Evolutionary conservation across 768 basidiomycete species (phyloP).

Genomic region (Trametes meyenii): DNA sequence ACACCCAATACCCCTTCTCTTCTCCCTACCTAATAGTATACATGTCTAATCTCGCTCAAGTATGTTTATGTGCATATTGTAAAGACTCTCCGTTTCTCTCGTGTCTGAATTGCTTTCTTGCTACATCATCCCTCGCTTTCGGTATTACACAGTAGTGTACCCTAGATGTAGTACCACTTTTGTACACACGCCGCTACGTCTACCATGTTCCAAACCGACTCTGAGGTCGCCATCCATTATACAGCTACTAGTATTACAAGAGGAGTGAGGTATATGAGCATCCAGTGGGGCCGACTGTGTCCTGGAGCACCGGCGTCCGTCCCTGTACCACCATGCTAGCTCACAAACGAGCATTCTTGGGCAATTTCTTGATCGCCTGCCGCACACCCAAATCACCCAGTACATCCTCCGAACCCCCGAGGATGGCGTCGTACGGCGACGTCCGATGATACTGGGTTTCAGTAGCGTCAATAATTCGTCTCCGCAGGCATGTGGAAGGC

Average conservation of each 20-base stretch:
- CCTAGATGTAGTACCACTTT: constrained; percentile 5
- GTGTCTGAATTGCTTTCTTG: constrained; percentile 5
- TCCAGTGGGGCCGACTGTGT: too few relatives aligned
- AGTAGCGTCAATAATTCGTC: neutral
- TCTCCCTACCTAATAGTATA: neutral
- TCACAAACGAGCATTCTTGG: constrained; percentile 49
- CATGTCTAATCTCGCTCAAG: neutral
- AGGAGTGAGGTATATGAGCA: neutral
- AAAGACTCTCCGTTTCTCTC: neutral
- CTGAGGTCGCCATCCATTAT: constrained; percentile 1
- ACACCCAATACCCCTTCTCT: neutral
- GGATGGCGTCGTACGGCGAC: constrained; percentile 81
- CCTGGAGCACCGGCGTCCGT: neutral
- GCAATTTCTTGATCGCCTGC: constrained; percentile 74
- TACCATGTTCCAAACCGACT: neutral
- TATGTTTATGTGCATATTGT: constrained; percentile 2
- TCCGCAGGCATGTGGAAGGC: neutral
- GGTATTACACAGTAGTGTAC: neutral
- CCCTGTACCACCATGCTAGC: neutral
- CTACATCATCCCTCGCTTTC: constrained; percentile 6
- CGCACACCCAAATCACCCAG: constrained; percentile 74
- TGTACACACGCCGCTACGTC: neutral
- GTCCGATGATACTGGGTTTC: constrained; percentile 71
- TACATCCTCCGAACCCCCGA: constrained; percentile 80
- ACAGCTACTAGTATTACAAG: constrained; percentile 6